Evolutionary conservation across 2,329 filamentous ascomycete genomes (phyloP), one percentile per base, ranked within the genome.

Genomic region (Tolypocladium endophyticum): DNA sequence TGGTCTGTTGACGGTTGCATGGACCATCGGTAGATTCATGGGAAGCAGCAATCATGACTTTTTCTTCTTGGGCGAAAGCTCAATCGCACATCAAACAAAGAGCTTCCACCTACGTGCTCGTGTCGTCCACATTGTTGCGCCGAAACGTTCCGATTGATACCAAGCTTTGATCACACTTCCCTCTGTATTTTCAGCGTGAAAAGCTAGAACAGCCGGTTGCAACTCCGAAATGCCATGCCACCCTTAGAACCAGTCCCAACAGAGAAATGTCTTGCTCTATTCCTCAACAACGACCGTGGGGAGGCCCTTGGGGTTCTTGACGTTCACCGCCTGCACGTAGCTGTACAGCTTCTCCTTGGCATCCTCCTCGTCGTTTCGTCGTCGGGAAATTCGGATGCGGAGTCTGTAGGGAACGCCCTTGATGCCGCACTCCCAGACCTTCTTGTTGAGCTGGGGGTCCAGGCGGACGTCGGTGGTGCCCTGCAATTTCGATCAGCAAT

Each of bases 321-420:
- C 92, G 81, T 97, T 97, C 78, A 99, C 94, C 72, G 94, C 94
- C 87, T 99, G 93, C 71, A 99, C 94, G 82, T 96, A 97, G 80
- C 89, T 94, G 89, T 97, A 99, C 69, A 99, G 88, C 87, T 95
- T 96, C 87, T 99, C 91, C 86, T 96, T 96, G 78, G 95, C 94
- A 74, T 90, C 91, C 83, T 99, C 94, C 86, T 97, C 94, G 80
- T 99, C 94, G 83, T 99, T 99, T 87, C 94, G 91, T 88, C 96
- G 95, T 81, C 94, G 91, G 76, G 92, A 96, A 82, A 99, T 97
- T 82, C 95, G 92, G 76, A 99, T 87, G 74, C 94, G 93, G 72
- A 99, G 85, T 80, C 95, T 89, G 89, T 88, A 97, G 70, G 93
- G 91, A 70, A 97, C 92, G 75, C 94, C 95, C 90, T 97, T 99